Evolutionary conservation across 2,329 filamentous ascomycete genomes (phyloP), one percentile per base, ranked within the genome.

Genomic region (Curvularia verruculosa): DNA sequence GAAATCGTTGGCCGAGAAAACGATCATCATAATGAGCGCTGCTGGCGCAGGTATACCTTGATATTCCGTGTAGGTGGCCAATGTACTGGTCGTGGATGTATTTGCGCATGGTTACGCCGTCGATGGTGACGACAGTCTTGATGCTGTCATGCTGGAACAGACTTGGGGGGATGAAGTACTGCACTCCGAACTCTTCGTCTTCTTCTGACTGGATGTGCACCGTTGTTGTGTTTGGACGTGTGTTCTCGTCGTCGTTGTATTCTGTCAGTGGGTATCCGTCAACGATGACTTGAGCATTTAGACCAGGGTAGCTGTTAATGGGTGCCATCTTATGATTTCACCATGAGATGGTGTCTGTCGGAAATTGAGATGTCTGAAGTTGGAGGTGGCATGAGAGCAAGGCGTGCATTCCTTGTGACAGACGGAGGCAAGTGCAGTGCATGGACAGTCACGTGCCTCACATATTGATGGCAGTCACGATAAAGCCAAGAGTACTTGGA

Each of bases 211-310:
- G 31, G 13, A 61, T 47, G 21, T 63, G 59, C 18, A 56, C 60
- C 7, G 43, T 47, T 6, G 54, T 50, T 1, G 29, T 49, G 0
- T 60, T 43, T 3, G 49, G 12, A 1, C 48, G 36, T 28, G 36
- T 9, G 3, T 58, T 45, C n/a, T 50, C 55, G 7, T 37, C 26
- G n/a, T 59, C 48, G 23, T 56, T 21, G n/a, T 61, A 54, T 29
- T 61, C 60, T 18, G 23, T 34, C 8, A 63, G 52, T 1, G 52
- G 18, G 31, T 53, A 10, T 2, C 47, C 41, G 29, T 62, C 50
- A 37, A 65, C 50, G 15, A 56, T 36, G 15, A 67, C 44, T 23
- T 63, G 45, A 19, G 59, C 60, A 19, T 53, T 9, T 18, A 65
- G 49, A 0, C 58, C 54, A 1, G 58, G 58, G 10, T 34, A 45